phyloP scores from a whole-genome alignment of 176 grass and related monocot species.

The Ensete glaucum region DNA sequence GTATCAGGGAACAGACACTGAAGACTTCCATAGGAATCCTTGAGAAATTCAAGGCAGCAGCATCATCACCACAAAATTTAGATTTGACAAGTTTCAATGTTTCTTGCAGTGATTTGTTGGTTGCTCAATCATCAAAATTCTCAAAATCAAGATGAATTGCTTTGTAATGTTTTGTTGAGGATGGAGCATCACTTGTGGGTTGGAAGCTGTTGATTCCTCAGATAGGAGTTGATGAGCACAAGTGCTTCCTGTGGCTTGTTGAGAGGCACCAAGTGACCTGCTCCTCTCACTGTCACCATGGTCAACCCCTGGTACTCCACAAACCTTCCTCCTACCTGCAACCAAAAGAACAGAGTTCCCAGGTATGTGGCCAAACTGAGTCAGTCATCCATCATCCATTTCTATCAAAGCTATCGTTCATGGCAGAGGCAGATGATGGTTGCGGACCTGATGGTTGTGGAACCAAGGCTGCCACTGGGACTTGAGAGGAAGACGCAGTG shows the following conservation, averaged over 20 bases:
- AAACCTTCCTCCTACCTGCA: conserved; percentile 72
- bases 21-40: too few species aligned
- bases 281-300: conserved; percentile 69
- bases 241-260: conserved; percentile 71
- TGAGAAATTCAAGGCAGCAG: background rate
- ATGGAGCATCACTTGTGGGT: background rate
- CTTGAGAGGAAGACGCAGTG: conserved; percentile 44
- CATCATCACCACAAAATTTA: background rate
- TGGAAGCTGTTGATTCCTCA: conserved; percentile 35
- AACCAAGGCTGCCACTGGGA: conserved; percentile 63
- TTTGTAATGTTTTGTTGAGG: background rate
- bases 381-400: background rate
- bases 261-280: conserved; percentile 75
- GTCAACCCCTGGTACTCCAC: conserved; percentile 67
- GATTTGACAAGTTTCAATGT: background rate
- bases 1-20: too few species aligned
- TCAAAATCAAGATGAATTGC: too few species aligned
- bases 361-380: background rate
- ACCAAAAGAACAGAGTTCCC: background rate
- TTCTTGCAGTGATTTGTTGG: background rate
- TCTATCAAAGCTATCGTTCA: background rate
- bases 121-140: too few species aligned
- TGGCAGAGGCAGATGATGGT: background rate
- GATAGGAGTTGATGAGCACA: conserved; percentile 46
- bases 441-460: conserved; percentile 54